phyloP scores from a whole-genome alignment of 1,139 yeast species.

The Magnusiomyces sp. region DNA sequence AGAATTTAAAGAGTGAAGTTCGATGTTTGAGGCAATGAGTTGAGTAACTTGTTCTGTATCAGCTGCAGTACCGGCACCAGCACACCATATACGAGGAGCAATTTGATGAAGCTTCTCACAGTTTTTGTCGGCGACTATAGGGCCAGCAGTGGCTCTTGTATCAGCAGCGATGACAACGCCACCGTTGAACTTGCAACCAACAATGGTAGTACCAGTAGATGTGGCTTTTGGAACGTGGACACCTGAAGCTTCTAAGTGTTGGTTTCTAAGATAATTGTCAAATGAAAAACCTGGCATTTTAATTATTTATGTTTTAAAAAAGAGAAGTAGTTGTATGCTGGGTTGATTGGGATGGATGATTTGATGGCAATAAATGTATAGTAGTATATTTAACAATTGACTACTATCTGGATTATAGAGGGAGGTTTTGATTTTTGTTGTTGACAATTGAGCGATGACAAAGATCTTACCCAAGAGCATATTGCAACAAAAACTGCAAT shows the following conservation, averaged over 20 bases:
- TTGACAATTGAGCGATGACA: neutral
- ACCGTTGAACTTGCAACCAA: slow-evolving; percentile 82
- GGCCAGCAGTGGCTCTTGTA: slow-evolving; percentile 95
- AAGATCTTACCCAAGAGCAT: neutral
- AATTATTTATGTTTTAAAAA: neutral
- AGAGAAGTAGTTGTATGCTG: neutral
- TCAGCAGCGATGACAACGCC: slow-evolving; percentile 98
- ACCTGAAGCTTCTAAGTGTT: slow-evolving; percentile 61
- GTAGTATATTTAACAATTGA: neutral
- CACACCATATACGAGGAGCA: slow-evolving; percentile 96
- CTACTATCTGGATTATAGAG: neutral
- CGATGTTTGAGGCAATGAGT: slow-evolving; percentile 81
- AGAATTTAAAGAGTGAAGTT: slow-evolving; percentile 75
- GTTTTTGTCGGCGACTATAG: slow-evolving; percentile 94
- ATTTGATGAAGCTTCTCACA: slow-evolving; percentile 92
- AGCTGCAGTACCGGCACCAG: slow-evolving; percentile 99
- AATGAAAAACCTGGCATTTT: slow-evolving; percentile 84
- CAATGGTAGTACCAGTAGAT: slow-evolving; percentile 97
- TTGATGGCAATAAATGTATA: too few species aligned
- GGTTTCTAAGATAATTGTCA: slow-evolving; percentile 87
- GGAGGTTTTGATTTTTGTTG: neutral
- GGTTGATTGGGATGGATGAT: neutral
- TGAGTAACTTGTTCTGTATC: slow-evolving; percentile 97
- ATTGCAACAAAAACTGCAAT: too few species aligned
- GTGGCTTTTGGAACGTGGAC: slow-evolving; percentile 78